Evolutionary conservation across 805 yeast genomes (phyloP), one percentile per base, ranked within the genome.

Genomic region (Yamadazyma philogaea): DNA sequence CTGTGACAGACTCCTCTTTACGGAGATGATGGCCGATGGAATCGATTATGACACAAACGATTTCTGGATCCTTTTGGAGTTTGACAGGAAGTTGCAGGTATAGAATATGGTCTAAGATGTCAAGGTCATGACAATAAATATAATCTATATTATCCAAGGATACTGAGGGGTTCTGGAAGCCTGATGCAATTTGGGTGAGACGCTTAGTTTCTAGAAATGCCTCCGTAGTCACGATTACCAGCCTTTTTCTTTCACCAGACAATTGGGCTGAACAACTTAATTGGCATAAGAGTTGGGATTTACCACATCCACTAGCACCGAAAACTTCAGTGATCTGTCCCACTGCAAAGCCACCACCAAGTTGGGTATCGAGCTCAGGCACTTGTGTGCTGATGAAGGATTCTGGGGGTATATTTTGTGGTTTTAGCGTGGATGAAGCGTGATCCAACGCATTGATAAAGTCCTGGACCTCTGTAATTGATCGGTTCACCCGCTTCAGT

Each of bases 301-400:
- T 91, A 0, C 96, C 98, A 1, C 85, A 75, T 0, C 95, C 86
- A 39, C 95, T 80, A 19, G 83, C 84, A 0, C 98, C 98, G 51
- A 80, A 81, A 3, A 91, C 57, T 63, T 90, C 98, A 0, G 89
- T 81, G 7, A 66, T 45, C 31, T 59, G 59, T 3, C 68, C 67
- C 6, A 51, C 7, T 0, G 60, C 59, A 3, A 64, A 47, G 3
- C 70, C 70, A 3, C 69, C 68, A 15, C 56, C 58, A 22, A 65
- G 46, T 22, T 52, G 50, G 24, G 31, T 20, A 44, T 65, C 68
- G n/a, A 64, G 34, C 5, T 46, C 30, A 1, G 51, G 42, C 8
- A 65, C 37, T 1, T 68, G 67, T 0, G 69, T 63, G 7, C 47
- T 30, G 6, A 59, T 49, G 17, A 20, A 40, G 10, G 16, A 19